Evolutionary conservation across 2,329 filamentous ascomycete genomes (phyloP).

Genomic region (Endocalyx cinctus): DNA sequence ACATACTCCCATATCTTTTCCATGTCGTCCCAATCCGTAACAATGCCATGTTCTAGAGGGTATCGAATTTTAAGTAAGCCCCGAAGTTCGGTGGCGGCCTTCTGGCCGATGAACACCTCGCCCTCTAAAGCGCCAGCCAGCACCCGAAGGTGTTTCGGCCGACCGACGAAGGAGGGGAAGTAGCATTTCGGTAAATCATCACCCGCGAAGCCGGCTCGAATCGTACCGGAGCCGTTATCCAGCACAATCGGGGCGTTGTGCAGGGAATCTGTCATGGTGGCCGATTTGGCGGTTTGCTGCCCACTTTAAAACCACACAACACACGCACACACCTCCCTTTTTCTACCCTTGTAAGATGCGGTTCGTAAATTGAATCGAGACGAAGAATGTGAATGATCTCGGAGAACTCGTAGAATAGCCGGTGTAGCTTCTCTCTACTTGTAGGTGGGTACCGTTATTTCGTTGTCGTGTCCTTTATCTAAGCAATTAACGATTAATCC

Average conservation of each 20-base stretch:
- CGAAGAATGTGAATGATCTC: too few relatives aligned
- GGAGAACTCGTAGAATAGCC: too few relatives aligned
- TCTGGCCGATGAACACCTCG: conserved; percentile 92
- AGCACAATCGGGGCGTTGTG: conserved; percentile 98
- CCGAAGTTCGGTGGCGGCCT: conserved; percentile 80
- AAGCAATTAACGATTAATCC: too few relatives aligned
- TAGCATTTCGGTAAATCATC: conserved; percentile 95
- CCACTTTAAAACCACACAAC: too few relatives aligned
- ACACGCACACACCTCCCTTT: conserved; percentile 15
- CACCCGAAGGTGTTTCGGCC: conserved; percentile 91
- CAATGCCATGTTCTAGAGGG: conserved; percentile 93
- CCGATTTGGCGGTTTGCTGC: conserved; percentile 10
- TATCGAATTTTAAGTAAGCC: conserved; percentile 94
- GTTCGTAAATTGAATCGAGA: too few relatives aligned
- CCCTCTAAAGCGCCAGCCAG: conserved; percentile 95
- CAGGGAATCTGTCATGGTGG: conserved; percentile 57
- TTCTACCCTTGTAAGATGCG: conserved; percentile 10
- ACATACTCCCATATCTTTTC: conserved; percentile 99
- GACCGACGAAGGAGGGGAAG: conserved; percentile 95
- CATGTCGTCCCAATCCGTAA: conserved; percentile 99
- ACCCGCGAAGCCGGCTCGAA: conserved; percentile 92
- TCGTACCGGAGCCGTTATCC: conserved; percentile 97
- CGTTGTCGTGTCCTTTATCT: too few relatives aligned
- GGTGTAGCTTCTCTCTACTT: too few relatives aligned
- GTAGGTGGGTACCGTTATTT: too few relatives aligned